These are phyloP conservation scores for Pyrus betulifolia DNA, from an alignment of 306 rosid species.

Conservation along the genomic window DNA sequence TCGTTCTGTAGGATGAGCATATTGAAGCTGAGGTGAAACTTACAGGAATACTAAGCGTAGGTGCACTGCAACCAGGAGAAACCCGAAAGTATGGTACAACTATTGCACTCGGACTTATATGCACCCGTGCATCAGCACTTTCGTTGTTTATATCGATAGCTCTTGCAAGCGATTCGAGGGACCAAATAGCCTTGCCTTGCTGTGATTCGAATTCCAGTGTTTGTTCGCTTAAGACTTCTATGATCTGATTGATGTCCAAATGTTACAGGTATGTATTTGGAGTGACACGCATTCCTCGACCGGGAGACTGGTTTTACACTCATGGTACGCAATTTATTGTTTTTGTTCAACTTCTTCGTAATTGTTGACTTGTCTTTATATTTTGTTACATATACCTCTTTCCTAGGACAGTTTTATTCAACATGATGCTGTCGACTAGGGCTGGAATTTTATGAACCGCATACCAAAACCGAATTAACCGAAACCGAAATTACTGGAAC, in stretches of 20 bases:
- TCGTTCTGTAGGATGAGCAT: conserved; percentile 56
- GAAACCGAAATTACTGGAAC: too few relatives aligned
- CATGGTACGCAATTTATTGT: conserved; percentile 31
- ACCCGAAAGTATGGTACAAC: conserved; percentile 77
- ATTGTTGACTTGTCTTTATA: background rate
- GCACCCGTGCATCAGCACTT: conserved; percentile 85
- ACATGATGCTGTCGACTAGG: background rate
- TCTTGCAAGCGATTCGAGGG: background rate
- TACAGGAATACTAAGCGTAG: conserved; percentile 74
- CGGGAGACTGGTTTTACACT: conserved; percentile 78
- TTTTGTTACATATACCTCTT: background rate
- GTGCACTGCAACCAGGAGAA: conserved; percentile 78
- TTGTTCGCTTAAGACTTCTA: background rate
- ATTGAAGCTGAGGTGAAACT: conserved; percentile 84
- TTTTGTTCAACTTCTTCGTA: background rate
- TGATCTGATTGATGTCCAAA: background rate
- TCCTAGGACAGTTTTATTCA: background rate
- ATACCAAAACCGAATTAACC: too few relatives aligned
- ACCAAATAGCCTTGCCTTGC: background rate
- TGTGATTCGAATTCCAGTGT: background rate
- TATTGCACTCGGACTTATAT: conserved; percentile 76
- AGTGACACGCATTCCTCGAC: conserved; percentile 65
- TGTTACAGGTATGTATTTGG: conserved; percentile 71
- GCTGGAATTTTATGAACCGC: too few relatives aligned
- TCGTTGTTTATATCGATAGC: conserved; percentile 1